Evolutionary conservation across 164 flowering plant species (phyloP).

Genomic region (Protea cynaroides): DNA sequence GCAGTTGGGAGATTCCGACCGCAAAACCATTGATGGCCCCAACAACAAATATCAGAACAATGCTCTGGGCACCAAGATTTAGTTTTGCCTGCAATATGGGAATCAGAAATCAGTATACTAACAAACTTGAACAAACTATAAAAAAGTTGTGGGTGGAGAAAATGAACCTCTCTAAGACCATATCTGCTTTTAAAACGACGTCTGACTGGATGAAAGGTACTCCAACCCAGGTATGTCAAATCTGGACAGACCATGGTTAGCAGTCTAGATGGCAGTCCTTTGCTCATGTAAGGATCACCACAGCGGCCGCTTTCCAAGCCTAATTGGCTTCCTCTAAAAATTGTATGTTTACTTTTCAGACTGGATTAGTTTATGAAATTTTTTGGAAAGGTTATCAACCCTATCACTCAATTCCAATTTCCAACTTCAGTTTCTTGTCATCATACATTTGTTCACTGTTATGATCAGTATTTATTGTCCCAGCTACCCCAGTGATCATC

Average conservation of each 20-base stretch:
- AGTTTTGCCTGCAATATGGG: constrained; percentile 70
- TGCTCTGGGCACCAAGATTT: constrained; percentile 71
- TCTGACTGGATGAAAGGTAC: constrained; percentile 91
- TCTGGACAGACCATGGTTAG: constrained; percentile 52
- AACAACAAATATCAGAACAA: constrained; percentile 72
- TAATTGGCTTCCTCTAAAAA: constrained; percentile 36
- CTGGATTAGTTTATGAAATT: constrained; percentile 72
- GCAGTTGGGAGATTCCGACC: constrained; percentile 38
- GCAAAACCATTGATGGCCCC: constrained; percentile 87
- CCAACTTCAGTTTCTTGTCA: constrained; percentile 79
- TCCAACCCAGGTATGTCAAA: constrained; percentile 78
- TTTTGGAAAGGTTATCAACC: constrained; percentile 78
- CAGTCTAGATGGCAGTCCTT: constrained; percentile 65
- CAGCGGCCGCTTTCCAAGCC: constrained; percentile 32
- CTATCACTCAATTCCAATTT: constrained; percentile 88
- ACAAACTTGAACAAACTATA: background rate
- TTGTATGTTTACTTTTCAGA: constrained; percentile 37
- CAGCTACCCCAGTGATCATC: constrained; percentile 92
- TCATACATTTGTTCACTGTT: constrained; percentile 39
- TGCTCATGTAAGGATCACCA: constrained; percentile 43
- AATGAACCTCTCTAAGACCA: constrained; percentile 86
- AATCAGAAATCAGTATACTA: constrained; percentile 2
- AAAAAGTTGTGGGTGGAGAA: background rate
- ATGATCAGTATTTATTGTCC: constrained; percentile 70
- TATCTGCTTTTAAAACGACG: constrained; percentile 92